A percentile compares a stretch with the other conserved stretches of the same genome.
Evolutionary conservation across 129 eudicot species (phyloP).

Genomic region (Cynara cardunculus): DNA sequence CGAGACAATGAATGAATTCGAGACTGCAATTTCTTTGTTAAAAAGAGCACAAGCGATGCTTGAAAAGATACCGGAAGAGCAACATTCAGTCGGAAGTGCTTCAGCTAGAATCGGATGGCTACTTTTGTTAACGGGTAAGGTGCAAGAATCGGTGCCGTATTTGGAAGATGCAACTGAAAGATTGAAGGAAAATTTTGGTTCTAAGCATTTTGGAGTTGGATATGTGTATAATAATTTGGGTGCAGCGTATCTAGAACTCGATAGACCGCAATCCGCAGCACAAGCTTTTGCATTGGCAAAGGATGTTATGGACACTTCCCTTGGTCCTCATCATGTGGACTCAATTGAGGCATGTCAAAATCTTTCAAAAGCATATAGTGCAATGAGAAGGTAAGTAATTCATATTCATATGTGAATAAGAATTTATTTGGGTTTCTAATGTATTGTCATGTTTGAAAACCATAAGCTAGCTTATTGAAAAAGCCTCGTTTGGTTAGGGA

Average conservation of each 20-base stretch:
- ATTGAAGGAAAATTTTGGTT: constrained; percentile 80
- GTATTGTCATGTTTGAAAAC: not conserved
- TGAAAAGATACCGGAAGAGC: constrained; percentile 78
- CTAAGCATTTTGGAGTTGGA: constrained; percentile 87
- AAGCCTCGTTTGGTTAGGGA: not conserved
- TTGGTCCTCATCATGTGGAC: constrained; percentile 86
- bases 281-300: constrained; percentile 87
- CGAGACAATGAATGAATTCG: constrained; percentile 77
- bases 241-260: constrained; percentile 81
- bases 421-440: not conserved
- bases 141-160: constrained; percentile 64
- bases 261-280: constrained; percentile 88
- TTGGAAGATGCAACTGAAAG: constrained; percentile 88
- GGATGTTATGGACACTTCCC: constrained; percentile 87
- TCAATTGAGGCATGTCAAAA: constrained; percentile 83
- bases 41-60: constrained; percentile 70
- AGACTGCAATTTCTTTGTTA: constrained; percentile 70
- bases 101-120: constrained; percentile 93
- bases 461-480: not conserved
- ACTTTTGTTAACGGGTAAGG: constrained; percentile 71
- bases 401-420: not conserved
- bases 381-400: constrained; percentile 69
- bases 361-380: constrained; percentile 88
- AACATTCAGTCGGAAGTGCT: constrained; percentile 78
- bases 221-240: constrained; percentile 85